These are phyloP conservation scores for Neotropicomus parvogracilis DNA, from an alignment of 1,284 basidiomycete genomes.

Conservation along the genomic window DNA sequence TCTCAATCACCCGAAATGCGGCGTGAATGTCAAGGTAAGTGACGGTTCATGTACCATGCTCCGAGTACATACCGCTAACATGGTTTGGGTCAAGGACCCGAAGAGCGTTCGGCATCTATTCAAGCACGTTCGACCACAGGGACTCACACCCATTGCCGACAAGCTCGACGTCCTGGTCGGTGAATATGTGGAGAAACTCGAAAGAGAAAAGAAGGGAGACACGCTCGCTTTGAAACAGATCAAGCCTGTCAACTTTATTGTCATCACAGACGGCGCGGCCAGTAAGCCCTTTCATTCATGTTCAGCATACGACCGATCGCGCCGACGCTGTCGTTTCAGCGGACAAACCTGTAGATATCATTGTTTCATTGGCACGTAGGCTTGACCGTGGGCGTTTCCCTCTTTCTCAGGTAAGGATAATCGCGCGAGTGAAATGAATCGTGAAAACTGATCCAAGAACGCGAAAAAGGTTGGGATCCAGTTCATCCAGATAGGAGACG, in stretches of 20 bases:
- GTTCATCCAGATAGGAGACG: slow-evolving; percentile 58
- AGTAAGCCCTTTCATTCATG: slow-evolving; percentile 36
- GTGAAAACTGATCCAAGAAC: slow-evolving; percentile 2
- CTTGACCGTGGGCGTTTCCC: slow-evolving; percentile 49
- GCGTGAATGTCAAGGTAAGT: slow-evolving; percentile 21
- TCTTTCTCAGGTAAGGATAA: slow-evolving; percentile 45
- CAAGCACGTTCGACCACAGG: slow-evolving; percentile 39
- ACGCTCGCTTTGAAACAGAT: slow-evolving; percentile 31
- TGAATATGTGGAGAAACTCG: slow-evolving; percentile 44
- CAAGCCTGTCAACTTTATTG: slow-evolving; percentile 58
- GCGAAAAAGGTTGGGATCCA: slow-evolving; percentile 48
- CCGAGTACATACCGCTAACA: background rate
- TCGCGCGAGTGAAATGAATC: background rate
- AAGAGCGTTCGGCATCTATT: slow-evolving; percentile 41
- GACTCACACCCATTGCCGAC: slow-evolving; percentile 48
- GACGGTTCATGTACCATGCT: background rate
- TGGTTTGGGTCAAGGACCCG: slow-evolving; percentile 24
- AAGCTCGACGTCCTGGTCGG: slow-evolving; percentile 46
- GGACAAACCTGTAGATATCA: slow-evolving; percentile 50
- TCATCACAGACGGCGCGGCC: slow-evolving; percentile 61
- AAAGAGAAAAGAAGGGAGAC: slow-evolving; percentile 35
- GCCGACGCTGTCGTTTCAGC: slow-evolving; percentile 27
- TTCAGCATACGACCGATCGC: background rate
- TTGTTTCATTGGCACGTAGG: slow-evolving; percentile 45
- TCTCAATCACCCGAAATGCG: slow-evolving; percentile 34